phyloP scores from a whole-genome alignment of 2,329 filamentous ascomycete genomes.

The Calonectria ilicicola region DNA sequence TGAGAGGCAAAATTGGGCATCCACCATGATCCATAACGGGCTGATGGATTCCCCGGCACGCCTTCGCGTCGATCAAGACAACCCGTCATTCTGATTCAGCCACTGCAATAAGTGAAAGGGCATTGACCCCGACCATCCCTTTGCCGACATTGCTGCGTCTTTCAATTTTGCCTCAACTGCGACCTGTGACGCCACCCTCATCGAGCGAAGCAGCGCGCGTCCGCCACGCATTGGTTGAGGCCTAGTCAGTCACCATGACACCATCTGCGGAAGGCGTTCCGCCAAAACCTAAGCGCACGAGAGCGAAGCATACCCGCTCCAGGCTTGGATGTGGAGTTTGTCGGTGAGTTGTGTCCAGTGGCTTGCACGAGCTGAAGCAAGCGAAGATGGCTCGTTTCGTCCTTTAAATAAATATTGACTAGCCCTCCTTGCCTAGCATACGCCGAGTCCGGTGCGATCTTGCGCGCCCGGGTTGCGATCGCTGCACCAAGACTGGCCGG shows the following conservation, averaged over 20 bases:
- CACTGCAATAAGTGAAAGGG: background rate
- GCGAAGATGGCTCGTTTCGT: background rate
- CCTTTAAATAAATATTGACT: background rate
- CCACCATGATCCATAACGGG: background rate
- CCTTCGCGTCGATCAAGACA: background rate
- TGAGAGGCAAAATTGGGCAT: background rate
- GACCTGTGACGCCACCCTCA: background rate
- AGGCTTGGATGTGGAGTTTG: slow-evolving; percentile 35
- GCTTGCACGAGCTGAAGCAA: background rate
- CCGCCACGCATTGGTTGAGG: background rate
- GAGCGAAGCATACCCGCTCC: slow-evolving; percentile 33
- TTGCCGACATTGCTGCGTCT: background rate
- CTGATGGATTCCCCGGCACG: background rate
- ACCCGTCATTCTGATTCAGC: background rate
- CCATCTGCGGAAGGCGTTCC: background rate
- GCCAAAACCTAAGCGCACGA: slow-evolving; percentile 25
- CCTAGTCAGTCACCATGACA: slow-evolving; percentile 1
- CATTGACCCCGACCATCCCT: background rate
- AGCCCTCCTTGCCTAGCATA: slow-evolving; percentile 13
- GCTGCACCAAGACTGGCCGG: slow-evolving; percentile 26
- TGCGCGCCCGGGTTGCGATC: slow-evolving; percentile 22
- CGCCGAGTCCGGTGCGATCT: slow-evolving; percentile 33
- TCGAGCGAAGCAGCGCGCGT: background rate
- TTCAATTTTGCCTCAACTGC: background rate
- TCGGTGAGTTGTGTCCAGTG: slow-evolving; percentile 20